These are phyloP conservation scores for Dentipellis fragilis DNA, from an alignment of 768 basidiomycete species.

Conservation along the genomic window DNA sequence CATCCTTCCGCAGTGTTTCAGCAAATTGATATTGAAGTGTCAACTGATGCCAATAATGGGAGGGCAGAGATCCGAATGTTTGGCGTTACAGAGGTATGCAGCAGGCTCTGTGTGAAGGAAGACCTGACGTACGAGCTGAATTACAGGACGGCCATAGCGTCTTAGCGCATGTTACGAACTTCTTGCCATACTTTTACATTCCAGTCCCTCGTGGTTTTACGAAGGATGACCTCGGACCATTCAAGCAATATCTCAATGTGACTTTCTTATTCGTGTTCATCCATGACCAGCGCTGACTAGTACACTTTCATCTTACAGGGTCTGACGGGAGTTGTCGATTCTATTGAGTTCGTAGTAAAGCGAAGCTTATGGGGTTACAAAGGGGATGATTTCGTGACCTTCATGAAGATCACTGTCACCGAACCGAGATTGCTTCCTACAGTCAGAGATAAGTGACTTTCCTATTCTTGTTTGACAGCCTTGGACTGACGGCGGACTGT, in stretches of 20 bases:
- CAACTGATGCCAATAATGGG: constrained; percentile 32
- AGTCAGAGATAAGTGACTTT: constrained; percentile 73
- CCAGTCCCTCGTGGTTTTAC: constrained; percentile 78
- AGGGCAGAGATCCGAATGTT: constrained; percentile 58
- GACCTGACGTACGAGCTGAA: background rate
- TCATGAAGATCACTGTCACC: constrained; percentile 73
- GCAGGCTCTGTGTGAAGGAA: background rate
- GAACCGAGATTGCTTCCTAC: constrained; percentile 75
- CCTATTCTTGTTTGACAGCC: constrained; percentile 15
- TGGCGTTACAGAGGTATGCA: constrained; percentile 76
- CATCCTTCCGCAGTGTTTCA: constrained; percentile 62
- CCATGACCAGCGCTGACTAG: background rate
- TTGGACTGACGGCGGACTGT: constrained; percentile 5
- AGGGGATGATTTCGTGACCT: constrained; percentile 69
- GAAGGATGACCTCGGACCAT: constrained; percentile 51
- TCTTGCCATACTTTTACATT: constrained; percentile 90
- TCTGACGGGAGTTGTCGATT: constrained; percentile 27
- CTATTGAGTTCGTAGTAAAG: constrained; percentile 50
- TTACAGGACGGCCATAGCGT: constrained; percentile 79
- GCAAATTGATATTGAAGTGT: constrained; percentile 87
- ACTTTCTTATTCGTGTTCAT: constrained; percentile 17
- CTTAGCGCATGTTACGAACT: constrained; percentile 70
- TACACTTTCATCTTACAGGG: background rate
- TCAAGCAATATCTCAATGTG: constrained; percentile 70
- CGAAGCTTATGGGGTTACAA: constrained; percentile 82